Evolutionary conservation across 805 yeast genomes (phyloP), one percentile per base, ranked within the genome.

Genomic region (Torulaspora indica): DNA sequence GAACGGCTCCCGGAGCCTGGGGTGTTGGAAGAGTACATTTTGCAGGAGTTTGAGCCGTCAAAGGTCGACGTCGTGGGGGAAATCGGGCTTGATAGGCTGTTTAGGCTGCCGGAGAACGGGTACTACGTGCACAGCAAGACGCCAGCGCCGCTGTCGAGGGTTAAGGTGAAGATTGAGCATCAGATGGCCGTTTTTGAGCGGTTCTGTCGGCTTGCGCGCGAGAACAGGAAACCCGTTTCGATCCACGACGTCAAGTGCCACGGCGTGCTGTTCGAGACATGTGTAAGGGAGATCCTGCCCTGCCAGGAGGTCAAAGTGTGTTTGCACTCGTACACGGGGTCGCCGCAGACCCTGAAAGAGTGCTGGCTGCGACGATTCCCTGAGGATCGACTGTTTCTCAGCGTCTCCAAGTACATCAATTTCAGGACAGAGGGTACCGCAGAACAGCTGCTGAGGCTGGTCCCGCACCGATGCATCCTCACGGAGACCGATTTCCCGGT

Each of bases 271-370:
- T 77, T 69, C 41, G 83, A 80, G 1, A 30, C 44, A 7, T 52
- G 55, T 42, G 20, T 55, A 31, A 31, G 44, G 44, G 27, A 51
- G 53, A 1, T 59, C 62, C 8, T 62, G 74, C 2, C 45, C 8
- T 35, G 43, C 17, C 20, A 23, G 7, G 34, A 33, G 9, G 46
- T 54, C 14, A 60, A 69, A 2, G 63, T 89, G 1, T 78, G 86
- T 30, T 70, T 93, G 18, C 98, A 91, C 59, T 87, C 96, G 0
- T 93, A 80, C 61, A 78, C 88, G 6, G 98, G 98, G 0, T 82
- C 95, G 1, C 49, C 71, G 0, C 96, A 88, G 34, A 87, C 81
- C 46, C 76, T 82, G 12, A 58, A 68, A 42, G 42, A 69, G 34
- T 76, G 82, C 72, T 56, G 75, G 38, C 49, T 56, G 15, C 50